Evolutionary conservation across 495 filamentous ascomycete species (phyloP).

Genomic region (Cercophora newfieldiana): DNA sequence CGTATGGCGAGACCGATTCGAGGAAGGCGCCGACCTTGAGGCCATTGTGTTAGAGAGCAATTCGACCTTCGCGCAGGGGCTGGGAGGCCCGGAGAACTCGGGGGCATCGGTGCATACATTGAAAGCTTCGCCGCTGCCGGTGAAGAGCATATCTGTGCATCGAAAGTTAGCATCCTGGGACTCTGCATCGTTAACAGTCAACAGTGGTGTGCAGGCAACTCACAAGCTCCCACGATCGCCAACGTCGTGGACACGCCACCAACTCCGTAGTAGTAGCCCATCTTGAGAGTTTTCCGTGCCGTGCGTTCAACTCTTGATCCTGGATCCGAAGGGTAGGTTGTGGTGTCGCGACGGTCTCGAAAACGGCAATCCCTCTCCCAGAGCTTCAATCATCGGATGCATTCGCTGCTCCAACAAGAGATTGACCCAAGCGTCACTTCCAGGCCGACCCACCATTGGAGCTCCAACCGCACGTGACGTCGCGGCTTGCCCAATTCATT

Average conservation of each 20-base stretch:
- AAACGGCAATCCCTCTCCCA: constrained; percentile 13
- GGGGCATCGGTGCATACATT: constrained; percentile 65
- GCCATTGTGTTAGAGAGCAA: constrained; percentile 12
- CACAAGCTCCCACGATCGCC: constrained; percentile 87
- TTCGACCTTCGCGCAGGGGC: neutral
- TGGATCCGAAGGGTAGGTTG: constrained; percentile 7
- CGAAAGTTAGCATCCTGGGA: constrained; percentile 37
- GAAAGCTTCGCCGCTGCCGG: constrained; percentile 91
- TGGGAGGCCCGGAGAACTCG: neutral
- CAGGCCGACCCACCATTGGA: constrained; percentile 1
- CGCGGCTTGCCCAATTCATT: neutral
- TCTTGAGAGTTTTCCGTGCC: constrained; percentile 35
- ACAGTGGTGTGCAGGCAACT: constrained; percentile 24
- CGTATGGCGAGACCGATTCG: constrained; percentile 89
- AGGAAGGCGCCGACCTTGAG: constrained; percentile 97
- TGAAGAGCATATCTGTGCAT: constrained; percentile 89
- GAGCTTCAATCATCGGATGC: constrained; percentile 17
- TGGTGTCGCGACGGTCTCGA: constrained; percentile 14
- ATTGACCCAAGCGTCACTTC: constrained; percentile 16
- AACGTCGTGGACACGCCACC: constrained; percentile 70
- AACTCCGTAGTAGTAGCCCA: constrained; percentile 65
- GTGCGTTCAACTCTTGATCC: neutral
- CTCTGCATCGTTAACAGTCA: constrained; percentile 4
- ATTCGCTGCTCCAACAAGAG: constrained; percentile 5
- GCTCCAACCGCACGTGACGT: constrained; percentile 13